Conservation (phyloP, 441 rosid species). For the Adansonia rubrostipa region DNA sequence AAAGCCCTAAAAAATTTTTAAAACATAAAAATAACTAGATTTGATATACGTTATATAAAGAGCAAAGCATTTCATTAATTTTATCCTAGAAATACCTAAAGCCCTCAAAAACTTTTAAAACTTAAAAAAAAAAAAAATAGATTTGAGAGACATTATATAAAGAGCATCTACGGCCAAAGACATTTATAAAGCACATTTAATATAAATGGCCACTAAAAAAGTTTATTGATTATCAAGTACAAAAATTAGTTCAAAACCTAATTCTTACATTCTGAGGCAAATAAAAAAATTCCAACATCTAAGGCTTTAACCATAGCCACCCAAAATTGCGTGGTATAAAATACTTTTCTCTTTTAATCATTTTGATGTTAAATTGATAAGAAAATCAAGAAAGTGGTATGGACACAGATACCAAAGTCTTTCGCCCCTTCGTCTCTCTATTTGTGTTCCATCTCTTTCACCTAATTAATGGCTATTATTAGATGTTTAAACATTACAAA, state of each 20-base stretch:
- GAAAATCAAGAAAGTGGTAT: not conserved
- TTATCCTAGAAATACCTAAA: no score
- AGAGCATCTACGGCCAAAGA: not conserved
- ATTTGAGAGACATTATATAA: not conserved
- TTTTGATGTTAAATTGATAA: not conserved
- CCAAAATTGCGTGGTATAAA: not conserved
- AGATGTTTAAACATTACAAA: not conserved
- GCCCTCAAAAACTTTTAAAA: no score
- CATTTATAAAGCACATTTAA: not conserved
- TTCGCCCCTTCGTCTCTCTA: not conserved
- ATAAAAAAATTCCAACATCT: not conserved
- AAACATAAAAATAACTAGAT: not conserved
- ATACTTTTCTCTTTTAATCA: not conserved
- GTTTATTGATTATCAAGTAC: not conserved
- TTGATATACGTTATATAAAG: not conserved
- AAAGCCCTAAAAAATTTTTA: not conserved
- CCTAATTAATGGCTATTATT: not conserved
- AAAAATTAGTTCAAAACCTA: not conserved
- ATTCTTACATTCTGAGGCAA: not conserved
- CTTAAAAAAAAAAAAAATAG: no score
- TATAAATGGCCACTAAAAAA: not conserved
- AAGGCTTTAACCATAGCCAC: not conserved
- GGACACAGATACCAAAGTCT: not conserved
- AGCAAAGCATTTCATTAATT: no score
- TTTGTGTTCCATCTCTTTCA: not conserved